Evolutionary conservation across 257 asterid genomes (phyloP), one percentile per base, ranked within the genome.

Genomic region (Solanum dulcamara): DNA sequence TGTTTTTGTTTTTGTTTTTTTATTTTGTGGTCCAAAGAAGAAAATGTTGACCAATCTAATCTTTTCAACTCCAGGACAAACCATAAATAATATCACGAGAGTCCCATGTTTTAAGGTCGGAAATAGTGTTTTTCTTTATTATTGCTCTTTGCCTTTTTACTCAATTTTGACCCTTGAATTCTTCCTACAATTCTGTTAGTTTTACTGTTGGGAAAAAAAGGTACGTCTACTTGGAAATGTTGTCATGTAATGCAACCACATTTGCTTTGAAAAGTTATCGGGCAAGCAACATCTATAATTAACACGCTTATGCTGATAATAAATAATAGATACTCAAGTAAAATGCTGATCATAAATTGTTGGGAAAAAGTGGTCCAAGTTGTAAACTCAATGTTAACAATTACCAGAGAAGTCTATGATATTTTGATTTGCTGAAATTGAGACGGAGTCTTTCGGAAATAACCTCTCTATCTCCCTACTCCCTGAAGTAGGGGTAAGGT

Each of bases 31-130:
- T 75, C 82, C 60, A 75, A 32, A 20, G 40, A 67, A 84, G 57
- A 71, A 46, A 51, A 50, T 44, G 18, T 84, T 84, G 83, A 84
- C 83, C 83, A 53, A 28, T 59, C 72, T 37, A 84, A 35, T 84
- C 82, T 68, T 40, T 84, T 71, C 64, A 51, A 50, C 46, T 10
- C 9, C 8, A 32, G 55, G 83, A 84, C 82, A 68, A 68, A 70
- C 42, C 38, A 57, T 82, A 37, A 84, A 70, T 68, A 42, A 84
- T 53, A 84, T 84, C 86, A 71, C 83, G 83, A 84, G 83, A 71
- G 3, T 51, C 50, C 82, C 81, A 72, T 72, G 86, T 51, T 67
- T 57, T 80, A 20, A 44, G 83, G 64, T 79, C 83, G 44, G 64
- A 79, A 79, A 6, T 48, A 48, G 28, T 44, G 53, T 77, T 66